A percentile compares a stretch with the other conserved stretches of the same genome.
phyloP scores from a whole-genome alignment of 768 basidiomycete genomes.

The Lactarius sp. region DNA sequence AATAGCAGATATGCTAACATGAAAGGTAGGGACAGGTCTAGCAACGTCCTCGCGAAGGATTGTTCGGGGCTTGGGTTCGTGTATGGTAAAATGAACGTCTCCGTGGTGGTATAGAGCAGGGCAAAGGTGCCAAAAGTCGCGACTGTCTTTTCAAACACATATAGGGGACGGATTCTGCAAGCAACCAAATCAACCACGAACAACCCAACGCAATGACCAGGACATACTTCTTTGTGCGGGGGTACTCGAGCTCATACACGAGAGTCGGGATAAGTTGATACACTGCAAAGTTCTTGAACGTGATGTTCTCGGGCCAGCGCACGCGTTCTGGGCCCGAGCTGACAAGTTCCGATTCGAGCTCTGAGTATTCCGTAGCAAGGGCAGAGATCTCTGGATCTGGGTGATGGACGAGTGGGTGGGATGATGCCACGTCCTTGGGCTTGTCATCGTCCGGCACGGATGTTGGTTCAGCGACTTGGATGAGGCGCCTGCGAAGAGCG shows the following conservation, averaged over 20 bases:
- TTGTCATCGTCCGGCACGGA: slow-evolving; percentile 15
- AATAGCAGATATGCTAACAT: slow-evolving; percentile 88
- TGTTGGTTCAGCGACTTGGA: slow-evolving; percentile 9
- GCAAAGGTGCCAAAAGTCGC: slow-evolving; percentile 97
- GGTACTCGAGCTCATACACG: slow-evolving; percentile 96
- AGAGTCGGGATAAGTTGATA: slow-evolving; percentile 89
- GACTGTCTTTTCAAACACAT: slow-evolving; percentile 62
- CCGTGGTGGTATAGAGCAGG: slow-evolving; percentile 88
- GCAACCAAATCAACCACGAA: neutral
- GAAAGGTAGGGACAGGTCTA: slow-evolving; percentile 89
- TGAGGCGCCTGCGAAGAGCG: slow-evolving; percentile 55
- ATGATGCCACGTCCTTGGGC: slow-evolving; percentile 29
- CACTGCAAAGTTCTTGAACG: slow-evolving; percentile 71
- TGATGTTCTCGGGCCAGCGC: slow-evolving; percentile 83
- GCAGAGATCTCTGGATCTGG: slow-evolving; percentile 58
- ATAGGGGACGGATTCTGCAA: slow-evolving; percentile 65
- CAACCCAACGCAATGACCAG: neutral
- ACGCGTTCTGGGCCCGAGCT: slow-evolving; percentile 63
- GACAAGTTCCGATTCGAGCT: slow-evolving; percentile 70
- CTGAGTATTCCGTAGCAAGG: slow-evolving; percentile 71
- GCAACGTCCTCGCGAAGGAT: slow-evolving; percentile 66
- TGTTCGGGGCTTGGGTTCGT: slow-evolving; percentile 59
- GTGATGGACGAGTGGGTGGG: slow-evolving; percentile 57
- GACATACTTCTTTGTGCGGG: slow-evolving; percentile 74
- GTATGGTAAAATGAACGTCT: slow-evolving; percentile 88